These are phyloP conservation scores for Galerina sulciceps DNA, from an alignment of 768 basidiomycete genomes.

Conservation along the genomic window DNA sequence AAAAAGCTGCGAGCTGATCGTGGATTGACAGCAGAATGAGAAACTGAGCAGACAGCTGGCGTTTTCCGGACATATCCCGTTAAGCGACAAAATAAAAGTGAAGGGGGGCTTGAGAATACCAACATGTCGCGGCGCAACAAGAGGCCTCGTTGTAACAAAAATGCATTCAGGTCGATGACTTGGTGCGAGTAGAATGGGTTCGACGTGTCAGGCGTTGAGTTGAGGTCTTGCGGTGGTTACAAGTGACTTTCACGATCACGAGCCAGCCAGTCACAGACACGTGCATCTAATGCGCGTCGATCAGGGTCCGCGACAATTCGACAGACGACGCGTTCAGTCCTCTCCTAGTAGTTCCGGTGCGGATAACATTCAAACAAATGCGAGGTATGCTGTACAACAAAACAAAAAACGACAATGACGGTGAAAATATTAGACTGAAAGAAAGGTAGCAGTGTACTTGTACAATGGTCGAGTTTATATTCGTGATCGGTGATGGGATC, in stretches of 20 bases:
- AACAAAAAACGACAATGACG: background rate
- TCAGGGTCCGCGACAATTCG: background rate
- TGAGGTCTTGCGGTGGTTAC: no score
- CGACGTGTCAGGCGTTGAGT: no score
- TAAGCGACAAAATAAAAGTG: conserved; percentile 4
- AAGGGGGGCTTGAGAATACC: no score
- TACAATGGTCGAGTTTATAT: conserved; percentile 6
- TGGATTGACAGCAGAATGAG: conserved; percentile 2
- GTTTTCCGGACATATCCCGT: conserved; percentile 9
- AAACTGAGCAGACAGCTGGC: conserved; percentile 5
- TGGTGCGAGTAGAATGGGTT: no score
- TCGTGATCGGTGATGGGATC: background rate
- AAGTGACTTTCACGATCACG: conserved; percentile 16
- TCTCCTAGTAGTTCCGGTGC: no score
- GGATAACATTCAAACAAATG: background rate
- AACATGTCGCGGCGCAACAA: no score
- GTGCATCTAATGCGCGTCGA: conserved; percentile 11
- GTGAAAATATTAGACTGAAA: background rate
- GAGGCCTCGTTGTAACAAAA: background rate
- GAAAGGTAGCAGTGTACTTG: background rate
- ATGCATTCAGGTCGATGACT: background rate
- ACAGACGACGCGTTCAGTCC: conserved; percentile 4
- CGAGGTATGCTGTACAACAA: background rate
- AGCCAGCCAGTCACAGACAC: conserved; percentile 11
- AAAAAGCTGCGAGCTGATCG: background rate